Evolutionary conservation across 78 protist species (phyloP).

Genomic region (Dictyostelium capitatum): DNA sequence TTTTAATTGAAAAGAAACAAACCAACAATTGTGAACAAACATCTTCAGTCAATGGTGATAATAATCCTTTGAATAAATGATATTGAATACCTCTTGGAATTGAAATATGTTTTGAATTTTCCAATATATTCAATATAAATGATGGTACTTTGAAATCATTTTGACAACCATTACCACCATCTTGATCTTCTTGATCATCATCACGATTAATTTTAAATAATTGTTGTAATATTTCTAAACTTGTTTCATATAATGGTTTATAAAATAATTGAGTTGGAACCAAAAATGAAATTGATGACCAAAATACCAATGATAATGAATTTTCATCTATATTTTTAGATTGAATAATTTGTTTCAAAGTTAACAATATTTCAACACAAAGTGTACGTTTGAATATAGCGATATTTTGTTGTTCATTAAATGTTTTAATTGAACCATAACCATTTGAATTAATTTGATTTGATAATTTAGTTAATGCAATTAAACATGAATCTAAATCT

Average conservation of each 20-base stretch:
- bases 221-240: constrained; percentile 26
- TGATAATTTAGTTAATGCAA: not conserved
- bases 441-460: not conserved
- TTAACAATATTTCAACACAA: constrained; percentile 46
- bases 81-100: constrained; percentile 74
- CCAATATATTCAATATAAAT: not conserved
- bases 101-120: constrained; percentile 10
- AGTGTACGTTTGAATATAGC: constrained; percentile 47
- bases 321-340: constrained; percentile 54
- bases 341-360: constrained; percentile 50
- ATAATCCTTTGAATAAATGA: constrained; percentile 64
- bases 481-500: constrained; percentile 28
- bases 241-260: constrained; percentile 60
- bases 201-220: not conserved
- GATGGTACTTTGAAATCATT: not conserved
- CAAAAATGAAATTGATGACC: constrained; percentile 36
- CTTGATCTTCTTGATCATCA: not conserved
- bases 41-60: constrained; percentile 40
- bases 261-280: constrained; percentile 25
- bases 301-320: constrained; percentile 42
- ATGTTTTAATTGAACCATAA: not conserved
- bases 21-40: constrained; percentile 29
- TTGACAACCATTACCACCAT: not conserved
- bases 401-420: constrained; percentile 10
- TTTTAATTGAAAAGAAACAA: not conserved